Evolutionary conservation across 2,329 filamentous ascomycete genomes (phyloP), one percentile per base, ranked within the genome.

Genomic region (Fusarium nelsonii): DNA sequence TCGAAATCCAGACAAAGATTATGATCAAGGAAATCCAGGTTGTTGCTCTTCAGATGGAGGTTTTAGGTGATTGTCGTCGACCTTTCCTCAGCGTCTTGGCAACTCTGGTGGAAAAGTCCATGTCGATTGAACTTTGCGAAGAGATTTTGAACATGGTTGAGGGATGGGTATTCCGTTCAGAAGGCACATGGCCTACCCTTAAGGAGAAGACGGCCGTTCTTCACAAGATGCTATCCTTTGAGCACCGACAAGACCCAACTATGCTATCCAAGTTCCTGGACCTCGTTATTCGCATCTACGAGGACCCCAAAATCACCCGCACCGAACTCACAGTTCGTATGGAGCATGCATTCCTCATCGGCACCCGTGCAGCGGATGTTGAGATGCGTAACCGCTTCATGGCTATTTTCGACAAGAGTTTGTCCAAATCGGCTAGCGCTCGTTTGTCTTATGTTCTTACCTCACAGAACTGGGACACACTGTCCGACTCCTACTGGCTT

Each of bases 131-230:
- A 20, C 86, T 99, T 9, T 98, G 96, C 79, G 91, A 93, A 75
- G 97, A 97, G 81, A 94, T 99, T 56, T 83, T 99, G 30, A 89
- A 91, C 51, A 95, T 99, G 88, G 95, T 97, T 6, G 95, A 98
- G 77, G 88, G 86, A 33, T 99, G 97, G 97, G 92, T 99, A 8
- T 99, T 99, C 83, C 89, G 93, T 70, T 96, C 93, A 0, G 94
- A 93, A 61, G 96, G 97, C 68, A 96, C 94, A 3, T 97, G 96
- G 86, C 96, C 96, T 1, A 99, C 96, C 0, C 85, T 99, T 2
- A 99, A 99, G 79, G 97, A 99, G 81, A 99, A 99, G 83, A 98
- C 95, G 1, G 97, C 97, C 2, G 96, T 99, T 2, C 83, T 99
- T n/a, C 94, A 97, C 74, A 99, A 99, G 82, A 99, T 99, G 96